Base-by-base conservation (phyloP, 352 stramenopile genomes). In the Globisporangium megalacanthum region DNA sequence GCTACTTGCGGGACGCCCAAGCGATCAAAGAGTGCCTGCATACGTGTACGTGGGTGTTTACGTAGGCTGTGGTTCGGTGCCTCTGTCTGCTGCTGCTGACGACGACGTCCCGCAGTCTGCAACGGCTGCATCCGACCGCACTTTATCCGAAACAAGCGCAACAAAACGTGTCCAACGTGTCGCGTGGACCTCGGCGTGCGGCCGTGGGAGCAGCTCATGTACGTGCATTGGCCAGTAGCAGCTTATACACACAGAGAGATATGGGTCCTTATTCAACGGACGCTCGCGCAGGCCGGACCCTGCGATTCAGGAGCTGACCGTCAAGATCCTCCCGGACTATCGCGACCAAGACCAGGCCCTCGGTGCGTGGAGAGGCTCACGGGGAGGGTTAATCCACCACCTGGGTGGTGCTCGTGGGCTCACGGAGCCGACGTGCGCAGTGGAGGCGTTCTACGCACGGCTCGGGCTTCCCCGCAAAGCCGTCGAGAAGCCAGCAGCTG, bases 1-100 rank as follows among this genome's bases (percentile, higher is more conserved):
- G 83, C 13, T 92, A 92, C 60, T 66, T 89, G 19, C 67, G 70
- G 15, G 77, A 90, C 47, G 73, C 83, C 0, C 81, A 88, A 49
- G 87, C 78, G 49, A 78, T 90, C 47, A 82, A 85, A 46, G 83
- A 94, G 64, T 94, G 83, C 60, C 64, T 88, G 25, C 79, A 92
- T 56, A 89, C 83, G 1, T 94, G 81, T 91, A 71, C 58, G 75
- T 49, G 10, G 36, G 31, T 35, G 8, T 0, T 13, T 10, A 5
- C 17, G 42, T 6, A 9, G 3, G 19, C 29, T n/a, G n/a, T n/a
- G n/a, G n/a, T n/a, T n/a, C n/a, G n/a, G n/a, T n/a, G n/a, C n/a
- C n/a, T n/a, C n/a, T n/a, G n/a, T n/a, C n/a, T n/a, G n/a, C n/a
- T n/a, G n/a, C n/a, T n/a, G n/a, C 15, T 49, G 6, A 35, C 15